These are phyloP conservation scores for Piper longum DNA, from an alignment of 164 flowering plant species.

Conservation along the genomic window DNA sequence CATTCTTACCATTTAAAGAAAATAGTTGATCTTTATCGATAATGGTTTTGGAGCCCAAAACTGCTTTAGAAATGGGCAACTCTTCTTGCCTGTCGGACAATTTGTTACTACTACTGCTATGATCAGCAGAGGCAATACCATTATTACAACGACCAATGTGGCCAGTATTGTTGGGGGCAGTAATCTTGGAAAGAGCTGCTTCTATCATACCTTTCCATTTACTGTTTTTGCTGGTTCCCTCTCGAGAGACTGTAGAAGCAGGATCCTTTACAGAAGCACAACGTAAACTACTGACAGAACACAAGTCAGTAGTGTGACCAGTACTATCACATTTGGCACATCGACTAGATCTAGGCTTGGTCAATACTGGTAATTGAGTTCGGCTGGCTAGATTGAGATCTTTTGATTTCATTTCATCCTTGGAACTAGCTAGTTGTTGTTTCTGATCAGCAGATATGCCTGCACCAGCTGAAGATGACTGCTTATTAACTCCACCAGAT, in stretches of 20 bases:
- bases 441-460: slow-evolving; percentile 18
- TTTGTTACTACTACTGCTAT: slow-evolving; percentile 31
- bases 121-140: slow-evolving; percentile 9
- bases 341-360: slow-evolving; percentile 13
- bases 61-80: slow-evolving; percentile 20
- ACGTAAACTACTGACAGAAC: slow-evolving; percentile 17
- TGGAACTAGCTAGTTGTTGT: slow-evolving; percentile 18
- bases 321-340: slow-evolving; percentile 41
- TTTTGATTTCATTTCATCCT: slow-evolving; percentile 23
- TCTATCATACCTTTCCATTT: slow-evolving; percentile 51
- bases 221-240: slow-evolving; percentile 21
- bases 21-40: slow-evolving; percentile 19
- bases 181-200: slow-evolving; percentile 5
- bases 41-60: slow-evolving; percentile 20
- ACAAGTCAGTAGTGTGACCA: slow-evolving; percentile 32
- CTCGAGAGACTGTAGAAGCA: slow-evolving; percentile 29
- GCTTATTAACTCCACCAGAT: slow-evolving; percentile 20
- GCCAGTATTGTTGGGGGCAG: neutral
- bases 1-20: slow-evolving; percentile 3
- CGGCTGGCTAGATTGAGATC: slow-evolving; percentile 15
- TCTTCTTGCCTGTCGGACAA: slow-evolving; percentile 31
- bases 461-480: slow-evolving; percentile 2
- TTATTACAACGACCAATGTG: too few relatives aligned
- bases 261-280: slow-evolving; percentile 24
- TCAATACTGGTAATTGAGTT: slow-evolving; percentile 14